Evolutionary conservation across 495 filamentous ascomycete species (phyloP).

Genomic region (Melanomma pulvis-pyrius): DNA sequence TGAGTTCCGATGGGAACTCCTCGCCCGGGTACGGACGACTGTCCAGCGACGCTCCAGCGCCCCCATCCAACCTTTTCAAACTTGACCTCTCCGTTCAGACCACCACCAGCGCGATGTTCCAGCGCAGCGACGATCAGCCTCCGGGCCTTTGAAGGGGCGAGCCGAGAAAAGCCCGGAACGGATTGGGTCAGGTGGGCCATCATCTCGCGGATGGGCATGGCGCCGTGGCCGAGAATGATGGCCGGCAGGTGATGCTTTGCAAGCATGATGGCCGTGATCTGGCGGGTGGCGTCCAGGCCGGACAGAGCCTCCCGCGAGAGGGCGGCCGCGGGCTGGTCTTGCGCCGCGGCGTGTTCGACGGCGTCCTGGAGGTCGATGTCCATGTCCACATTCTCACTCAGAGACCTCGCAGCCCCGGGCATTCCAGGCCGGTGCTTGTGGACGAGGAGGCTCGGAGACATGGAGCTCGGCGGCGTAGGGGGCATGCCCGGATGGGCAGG

Average conservation of each 20-base stretch:
- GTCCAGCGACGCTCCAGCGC: slow-evolving; percentile 77
- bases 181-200: slow-evolving; percentile 91
- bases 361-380: slow-evolving; percentile 84
- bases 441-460: slow-evolving; percentile 85
- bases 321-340: slow-evolving; percentile 44
- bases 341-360: slow-evolving; percentile 54
- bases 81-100: slow-evolving; percentile 71
- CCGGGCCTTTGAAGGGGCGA: slow-evolving; percentile 88
- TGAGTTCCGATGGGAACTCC: slow-evolving; percentile 22
- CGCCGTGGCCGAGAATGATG: slow-evolving; percentile 85
- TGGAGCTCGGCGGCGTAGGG: slow-evolving; percentile 93
- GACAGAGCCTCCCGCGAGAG: slow-evolving; percentile 45
- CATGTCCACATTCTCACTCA: slow-evolving; percentile 72
- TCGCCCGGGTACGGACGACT: slow-evolving; percentile 50
- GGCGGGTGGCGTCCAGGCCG: slow-evolving; percentile 71
- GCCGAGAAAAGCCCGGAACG: slow-evolving; percentile 88
- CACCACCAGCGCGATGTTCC: slow-evolving; percentile 71
- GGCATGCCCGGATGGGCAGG: slow-evolving; percentile 63
- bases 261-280: slow-evolving; percentile 83
- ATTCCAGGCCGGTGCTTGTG: slow-evolving; percentile 62
- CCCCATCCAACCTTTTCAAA: slow-evolving; percentile 99
- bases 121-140: slow-evolving; percentile 83
- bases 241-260: slow-evolving; percentile 90
- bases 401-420: slow-evolving; percentile 56
- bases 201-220: slow-evolving; percentile 90